Evolutionary conservation across 768 basidiomycete genomes (phyloP).

Genomic region (Calocera viscosa): DNA sequence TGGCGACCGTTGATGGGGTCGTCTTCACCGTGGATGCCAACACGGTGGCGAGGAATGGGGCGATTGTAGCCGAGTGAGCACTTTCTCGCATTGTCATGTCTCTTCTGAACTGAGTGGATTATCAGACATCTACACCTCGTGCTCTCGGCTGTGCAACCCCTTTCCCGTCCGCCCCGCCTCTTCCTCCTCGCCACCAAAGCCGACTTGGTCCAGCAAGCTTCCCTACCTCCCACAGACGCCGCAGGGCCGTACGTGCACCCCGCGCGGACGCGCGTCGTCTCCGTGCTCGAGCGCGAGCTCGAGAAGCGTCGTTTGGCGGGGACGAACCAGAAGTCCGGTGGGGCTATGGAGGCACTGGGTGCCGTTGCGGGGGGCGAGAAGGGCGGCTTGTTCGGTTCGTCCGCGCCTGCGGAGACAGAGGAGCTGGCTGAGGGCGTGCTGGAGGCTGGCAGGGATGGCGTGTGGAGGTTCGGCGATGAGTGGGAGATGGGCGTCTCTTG

Average conservation of each 20-base stretch:
- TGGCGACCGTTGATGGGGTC: constrained; percentile 49
- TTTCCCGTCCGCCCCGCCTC: constrained; percentile 57
- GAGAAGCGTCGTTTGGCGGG: constrained; percentile 47
- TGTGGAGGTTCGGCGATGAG: not conserved
- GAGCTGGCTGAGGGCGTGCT: not conserved
- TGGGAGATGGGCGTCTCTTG: not conserved
- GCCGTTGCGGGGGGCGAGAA: not conserved
- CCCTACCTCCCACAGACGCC: not conserved
- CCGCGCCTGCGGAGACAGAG: not conserved
- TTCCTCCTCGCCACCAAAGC: constrained; percentile 64
- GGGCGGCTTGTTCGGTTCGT: not conserved
- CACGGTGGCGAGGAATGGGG: constrained; percentile 61
- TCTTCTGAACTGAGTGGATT: not conserved
- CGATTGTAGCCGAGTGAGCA: constrained; percentile 65
- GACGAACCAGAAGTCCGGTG: not conserved
- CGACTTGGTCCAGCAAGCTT: constrained; percentile 39
- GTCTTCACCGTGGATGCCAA: constrained; percentile 72
- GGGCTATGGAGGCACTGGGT: not conserved
- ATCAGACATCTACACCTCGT: constrained; percentile 62
- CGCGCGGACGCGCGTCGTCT: constrained; percentile 45
- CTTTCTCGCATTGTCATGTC: not conserved
- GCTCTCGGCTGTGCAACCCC: constrained; percentile 53
- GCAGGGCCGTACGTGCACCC: not conserved
- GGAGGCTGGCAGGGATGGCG: not conserved
- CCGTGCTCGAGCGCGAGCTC: constrained; percentile 71